Evolutionary conservation across 257 asterid genomes (phyloP).

Genomic region (Penstemon davidsonii): DNA sequence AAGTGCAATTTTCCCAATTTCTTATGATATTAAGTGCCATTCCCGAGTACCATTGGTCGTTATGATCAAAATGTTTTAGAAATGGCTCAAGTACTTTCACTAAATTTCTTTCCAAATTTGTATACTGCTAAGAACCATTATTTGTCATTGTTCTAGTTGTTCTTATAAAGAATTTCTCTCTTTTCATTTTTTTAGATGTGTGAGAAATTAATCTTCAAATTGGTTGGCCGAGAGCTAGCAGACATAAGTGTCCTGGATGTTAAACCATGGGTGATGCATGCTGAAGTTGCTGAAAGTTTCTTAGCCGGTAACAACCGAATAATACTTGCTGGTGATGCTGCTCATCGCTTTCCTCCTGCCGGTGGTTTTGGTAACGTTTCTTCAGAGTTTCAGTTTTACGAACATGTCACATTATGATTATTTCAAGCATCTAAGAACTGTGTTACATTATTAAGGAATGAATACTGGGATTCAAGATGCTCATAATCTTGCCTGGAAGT

Average conservation of each 20-base stretch:
- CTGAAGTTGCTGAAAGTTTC: slow-evolving; percentile 85
- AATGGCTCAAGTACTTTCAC: not conserved
- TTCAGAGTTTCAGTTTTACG: not conserved
- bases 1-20: not conserved
- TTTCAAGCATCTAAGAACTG: slow-evolving; percentile 17
- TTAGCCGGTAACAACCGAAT: slow-evolving; percentile 55
- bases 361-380: slow-evolving; percentile 83
- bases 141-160: slow-evolving; percentile 4
- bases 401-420: slow-evolving; percentile 18
- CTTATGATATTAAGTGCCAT: slow-evolving; percentile 4
- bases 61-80: not conserved
- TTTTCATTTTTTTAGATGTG: slow-evolving; percentile 65
- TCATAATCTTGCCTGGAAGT: slow-evolving; percentile 97
- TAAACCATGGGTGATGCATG: slow-evolving; percentile 99
- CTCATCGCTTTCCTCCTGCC: slow-evolving; percentile 98
- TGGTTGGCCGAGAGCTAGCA: slow-evolving; percentile 85
- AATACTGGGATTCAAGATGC: slow-evolving; percentile 97
- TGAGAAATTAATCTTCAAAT: slow-evolving; percentile 60
- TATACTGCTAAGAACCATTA: not conserved
- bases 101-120: slow-evolving; percentile 7
- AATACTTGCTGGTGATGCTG: slow-evolving; percentile 94
- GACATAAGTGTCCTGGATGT: slow-evolving; percentile 76
- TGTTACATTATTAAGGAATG: slow-evolving; percentile 62
- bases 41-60: slow-evolving; percentile 1
- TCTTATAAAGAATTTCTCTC: slow-evolving; percentile 27